phyloP scores from a whole-genome alignment of 1,284 basidiomycete species.

The Limonomyces culmigenus region DNA sequence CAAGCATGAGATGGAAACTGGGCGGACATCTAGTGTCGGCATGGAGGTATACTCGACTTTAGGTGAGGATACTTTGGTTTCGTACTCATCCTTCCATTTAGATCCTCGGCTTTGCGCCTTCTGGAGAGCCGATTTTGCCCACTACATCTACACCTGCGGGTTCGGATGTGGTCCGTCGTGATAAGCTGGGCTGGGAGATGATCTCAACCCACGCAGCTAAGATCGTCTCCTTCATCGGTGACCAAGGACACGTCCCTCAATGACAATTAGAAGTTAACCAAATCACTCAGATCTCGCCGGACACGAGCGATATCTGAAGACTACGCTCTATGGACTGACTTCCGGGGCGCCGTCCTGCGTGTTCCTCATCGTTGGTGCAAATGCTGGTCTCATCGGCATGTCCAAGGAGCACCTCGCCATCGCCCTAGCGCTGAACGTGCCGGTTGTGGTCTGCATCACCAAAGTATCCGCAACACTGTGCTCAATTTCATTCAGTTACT shows the following conservation, averaged over 20 bases:
- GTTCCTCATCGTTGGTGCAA: conserved; percentile 90
- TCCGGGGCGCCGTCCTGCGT: conserved; percentile 93
- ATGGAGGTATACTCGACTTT: conserved; percentile 71
- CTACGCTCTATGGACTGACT: conserved; percentile 88
- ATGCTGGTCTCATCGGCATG: conserved; percentile 95
- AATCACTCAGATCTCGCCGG: conserved; percentile 60
- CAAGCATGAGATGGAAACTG: conserved; percentile 95
- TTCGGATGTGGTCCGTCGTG: conserved; percentile 47
- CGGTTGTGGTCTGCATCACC: conserved; percentile 87
- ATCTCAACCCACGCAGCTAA: conserved; percentile 87
- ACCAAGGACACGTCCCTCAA: conserved; percentile 6
- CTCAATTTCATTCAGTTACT: conserved; percentile 1
- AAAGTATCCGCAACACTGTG: conserved; percentile 39
- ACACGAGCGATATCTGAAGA: conserved; percentile 83
- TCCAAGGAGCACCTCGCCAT: conserved; percentile 95
- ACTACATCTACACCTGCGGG: conserved; percentile 35
- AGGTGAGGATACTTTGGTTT: no score
- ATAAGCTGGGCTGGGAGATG: conserved; percentile 91
- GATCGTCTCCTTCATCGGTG: conserved; percentile 88
- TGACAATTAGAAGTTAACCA: conserved; percentile 4
- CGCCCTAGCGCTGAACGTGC: conserved; percentile 83
- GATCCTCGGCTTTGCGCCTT: conserved; percentile 75
- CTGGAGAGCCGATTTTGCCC: conserved; percentile 65
- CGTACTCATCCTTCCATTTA: no score
- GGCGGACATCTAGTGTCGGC: conserved; percentile 87